phyloP scores from a whole-genome alignment of 345 rosid genomes.

The Luvunga scandens region DNA sequence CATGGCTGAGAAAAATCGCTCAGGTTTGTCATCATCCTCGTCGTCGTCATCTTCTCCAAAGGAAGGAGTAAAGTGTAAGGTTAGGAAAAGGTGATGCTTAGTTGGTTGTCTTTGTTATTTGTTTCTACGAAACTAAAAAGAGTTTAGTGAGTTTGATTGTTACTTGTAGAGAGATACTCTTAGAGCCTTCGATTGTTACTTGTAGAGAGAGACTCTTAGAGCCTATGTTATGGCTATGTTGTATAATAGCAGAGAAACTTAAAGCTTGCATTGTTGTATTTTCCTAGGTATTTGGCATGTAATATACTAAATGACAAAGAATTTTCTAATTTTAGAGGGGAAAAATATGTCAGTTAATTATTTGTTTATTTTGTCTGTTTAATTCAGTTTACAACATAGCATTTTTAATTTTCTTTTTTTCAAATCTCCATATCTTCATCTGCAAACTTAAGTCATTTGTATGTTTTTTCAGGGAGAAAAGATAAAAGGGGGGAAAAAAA shows the following conservation, averaged over 20 bases:
- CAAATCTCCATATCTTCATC: background rate
- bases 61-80: conserved; percentile 11
- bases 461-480: too few relatives aligned
- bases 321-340: background rate
- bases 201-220: background rate
- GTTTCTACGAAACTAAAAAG: background rate
- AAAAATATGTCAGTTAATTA: background rate
- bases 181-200: background rate
- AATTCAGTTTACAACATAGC: background rate
- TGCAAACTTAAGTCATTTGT: background rate
- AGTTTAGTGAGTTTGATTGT: background rate
- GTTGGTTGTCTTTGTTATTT: background rate
- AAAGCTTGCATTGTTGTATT: background rate
- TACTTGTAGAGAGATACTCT: background rate
- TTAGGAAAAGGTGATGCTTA: conserved; percentile 13
- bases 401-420: too few relatives aligned
- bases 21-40: conserved; percentile 22
- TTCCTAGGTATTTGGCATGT: conserved; percentile 6
- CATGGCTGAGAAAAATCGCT: conserved; percentile 27
- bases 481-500: too few relatives aligned
- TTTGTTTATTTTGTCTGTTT: background rate
- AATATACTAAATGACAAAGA: background rate
- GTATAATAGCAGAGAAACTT: conserved; percentile 1
- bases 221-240: background rate
- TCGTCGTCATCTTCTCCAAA: conserved; percentile 31